Evolutionary conservation across 106 monocot genomes (phyloP).

Genomic region (Platanthera guangdongensis): DNA sequence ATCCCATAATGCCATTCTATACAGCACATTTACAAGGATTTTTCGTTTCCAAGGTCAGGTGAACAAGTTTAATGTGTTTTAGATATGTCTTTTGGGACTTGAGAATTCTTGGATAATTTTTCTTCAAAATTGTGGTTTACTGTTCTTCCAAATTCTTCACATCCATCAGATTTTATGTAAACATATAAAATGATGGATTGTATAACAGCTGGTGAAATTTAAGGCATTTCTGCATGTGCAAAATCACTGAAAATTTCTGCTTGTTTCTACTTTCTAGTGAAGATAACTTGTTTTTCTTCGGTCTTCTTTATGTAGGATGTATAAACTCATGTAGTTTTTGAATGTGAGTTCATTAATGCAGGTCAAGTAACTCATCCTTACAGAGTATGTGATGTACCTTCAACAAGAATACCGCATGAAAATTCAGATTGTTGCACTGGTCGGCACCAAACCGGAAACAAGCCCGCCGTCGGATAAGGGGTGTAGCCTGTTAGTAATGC

Average conservation of each 20-base stretch:
- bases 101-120: background rate
- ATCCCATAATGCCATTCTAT: background rate
- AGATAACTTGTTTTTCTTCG: background rate
- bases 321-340: background rate
- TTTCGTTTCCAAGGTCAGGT: slow-evolving; percentile 12
- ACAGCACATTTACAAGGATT: slow-evolving; percentile 8
- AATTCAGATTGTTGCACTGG: too few relatives aligned
- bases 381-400: slow-evolving; percentile 14
- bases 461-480: too few relatives aligned
- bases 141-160: slow-evolving; percentile 1
- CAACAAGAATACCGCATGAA: slow-evolving; percentile 10
- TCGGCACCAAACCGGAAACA: too few relatives aligned
- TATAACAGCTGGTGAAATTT: background rate
- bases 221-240: background rate
- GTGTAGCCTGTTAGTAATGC: too few relatives aligned
- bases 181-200: background rate
- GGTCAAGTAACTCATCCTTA: slow-evolving; percentile 18
- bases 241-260: background rate
- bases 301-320: background rate
- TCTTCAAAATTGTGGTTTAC: background rate
- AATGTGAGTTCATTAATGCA: slow-evolving; percentile 7
- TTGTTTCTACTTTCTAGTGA: background rate
- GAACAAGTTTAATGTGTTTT: background rate
- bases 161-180: background rate
- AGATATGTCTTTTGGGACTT: background rate